A percentile compares a stretch with the other conserved stretches of the same genome.
Conservation (phyloP, 768 basidiomycete genomes). For the Harrya chromipes region DNA sequence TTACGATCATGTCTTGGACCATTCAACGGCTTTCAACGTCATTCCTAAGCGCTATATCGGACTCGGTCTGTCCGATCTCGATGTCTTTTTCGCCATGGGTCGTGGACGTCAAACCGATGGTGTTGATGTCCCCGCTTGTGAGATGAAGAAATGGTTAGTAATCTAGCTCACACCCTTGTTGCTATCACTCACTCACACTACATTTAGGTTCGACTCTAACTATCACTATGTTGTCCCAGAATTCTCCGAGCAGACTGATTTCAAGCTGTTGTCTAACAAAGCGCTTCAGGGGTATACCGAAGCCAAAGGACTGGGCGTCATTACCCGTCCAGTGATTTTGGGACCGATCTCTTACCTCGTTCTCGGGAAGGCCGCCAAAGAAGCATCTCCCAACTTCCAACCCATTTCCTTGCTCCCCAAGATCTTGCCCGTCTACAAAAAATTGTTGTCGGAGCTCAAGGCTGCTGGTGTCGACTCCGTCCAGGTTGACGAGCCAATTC, state of each 20-base stretch:
- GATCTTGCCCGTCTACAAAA: conserved; percentile 88
- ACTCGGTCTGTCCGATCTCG: conserved; percentile 81
- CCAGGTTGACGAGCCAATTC: conserved; percentile 95
- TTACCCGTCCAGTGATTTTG: conserved; percentile 92
- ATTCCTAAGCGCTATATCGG: conserved; percentile 93
- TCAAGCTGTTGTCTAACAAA: conserved; percentile 97
- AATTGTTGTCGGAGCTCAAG: conserved; percentile 88
- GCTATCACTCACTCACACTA: not conserved
- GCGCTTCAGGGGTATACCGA: conserved; percentile 91
- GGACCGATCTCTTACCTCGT: conserved; percentile 95
- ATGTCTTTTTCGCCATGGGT: conserved; percentile 98
- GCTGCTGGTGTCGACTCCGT: conserved; percentile 91
- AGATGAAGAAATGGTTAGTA: conserved; percentile 99
- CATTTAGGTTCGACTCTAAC: conserved; percentile 90
- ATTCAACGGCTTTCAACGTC: conserved; percentile 93
- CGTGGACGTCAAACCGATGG: conserved; percentile 93
- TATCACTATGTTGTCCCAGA: conserved; percentile 99
- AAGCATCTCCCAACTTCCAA: conserved; percentile 78
- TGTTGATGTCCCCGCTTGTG: conserved; percentile 94
- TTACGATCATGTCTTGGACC: conserved; percentile 98
- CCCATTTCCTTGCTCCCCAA: conserved; percentile 88
- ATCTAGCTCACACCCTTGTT: not conserved
- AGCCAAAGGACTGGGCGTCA: conserved; percentile 85
- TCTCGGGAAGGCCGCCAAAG: conserved; percentile 89
- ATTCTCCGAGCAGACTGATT: conserved; percentile 84